Evolutionary conservation across 2,329 filamentous ascomycete genomes (phyloP).

Genomic region (Graphilbum fragrans): DNA sequence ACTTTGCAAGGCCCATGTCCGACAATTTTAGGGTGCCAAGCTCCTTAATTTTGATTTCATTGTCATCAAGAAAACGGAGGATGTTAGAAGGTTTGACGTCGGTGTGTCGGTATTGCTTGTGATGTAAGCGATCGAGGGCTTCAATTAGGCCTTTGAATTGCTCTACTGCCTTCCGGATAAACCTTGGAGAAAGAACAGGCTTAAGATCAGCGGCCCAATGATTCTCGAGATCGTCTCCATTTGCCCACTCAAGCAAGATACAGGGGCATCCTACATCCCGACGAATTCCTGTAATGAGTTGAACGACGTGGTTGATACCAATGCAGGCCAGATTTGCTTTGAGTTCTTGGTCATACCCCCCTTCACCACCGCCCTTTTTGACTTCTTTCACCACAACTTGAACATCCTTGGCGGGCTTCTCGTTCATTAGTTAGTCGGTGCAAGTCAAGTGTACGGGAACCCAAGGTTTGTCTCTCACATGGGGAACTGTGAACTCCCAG

Average conservation of each 20-base stretch:
- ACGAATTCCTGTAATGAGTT: not conserved
- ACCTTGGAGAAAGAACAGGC: not conserved
- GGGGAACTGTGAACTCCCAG: too few relatives aligned
- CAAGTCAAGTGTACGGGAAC: too few relatives aligned
- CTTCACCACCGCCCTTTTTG: too few relatives aligned
- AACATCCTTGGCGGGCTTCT: too few relatives aligned
- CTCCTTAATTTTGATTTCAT: not conserved
- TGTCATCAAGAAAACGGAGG: not conserved
- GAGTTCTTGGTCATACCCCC: too few relatives aligned
- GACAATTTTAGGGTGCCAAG: not conserved
- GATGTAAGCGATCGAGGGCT: not conserved
- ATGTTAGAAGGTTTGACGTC: conserved; percentile 1
- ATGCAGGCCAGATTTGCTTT: too few relatives aligned
- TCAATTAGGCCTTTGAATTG: not conserved
- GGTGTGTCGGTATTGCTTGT: not conserved
- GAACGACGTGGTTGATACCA: too few relatives aligned
- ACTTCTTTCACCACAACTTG: too few relatives aligned
- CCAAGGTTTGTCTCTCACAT: too few relatives aligned
- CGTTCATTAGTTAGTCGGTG: too few relatives aligned
- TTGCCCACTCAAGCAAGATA: not conserved
- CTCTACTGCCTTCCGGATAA: not conserved
- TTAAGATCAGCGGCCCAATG: not conserved
- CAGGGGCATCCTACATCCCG: not conserved
- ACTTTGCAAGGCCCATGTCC: not conserved
- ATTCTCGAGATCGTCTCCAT: not conserved